phyloP scores from a whole-genome alignment of 1,284 basidiomycete genomes.

The Neotropicomus parvogracilis region DNA sequence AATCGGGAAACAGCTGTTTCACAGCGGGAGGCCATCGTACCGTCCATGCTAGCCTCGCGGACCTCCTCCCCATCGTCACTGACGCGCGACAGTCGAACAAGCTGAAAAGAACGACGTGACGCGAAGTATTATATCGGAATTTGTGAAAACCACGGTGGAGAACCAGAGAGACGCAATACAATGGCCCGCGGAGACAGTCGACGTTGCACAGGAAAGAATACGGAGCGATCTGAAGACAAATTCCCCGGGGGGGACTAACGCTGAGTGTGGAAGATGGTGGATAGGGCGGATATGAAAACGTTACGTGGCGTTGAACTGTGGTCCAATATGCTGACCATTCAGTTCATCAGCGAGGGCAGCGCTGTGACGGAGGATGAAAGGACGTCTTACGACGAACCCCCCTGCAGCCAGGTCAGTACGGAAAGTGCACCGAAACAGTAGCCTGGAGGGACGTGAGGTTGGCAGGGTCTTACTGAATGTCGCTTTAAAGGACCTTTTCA shows the following conservation, averaged over 20 bases:
- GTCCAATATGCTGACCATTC: conserved; percentile 50
- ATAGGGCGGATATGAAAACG: conserved; percentile 50
- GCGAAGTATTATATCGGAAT: no score
- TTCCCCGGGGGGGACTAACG: conserved; percentile 67
- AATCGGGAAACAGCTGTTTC: conserved; percentile 70
- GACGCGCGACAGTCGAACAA: conserved; percentile 44
- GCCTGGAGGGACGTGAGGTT: conserved; percentile 31
- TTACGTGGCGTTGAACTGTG: conserved; percentile 53
- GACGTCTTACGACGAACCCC: conserved; percentile 42
- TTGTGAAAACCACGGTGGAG: conserved; percentile 54
- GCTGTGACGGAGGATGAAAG: conserved; percentile 43
- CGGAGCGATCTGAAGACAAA: conserved; percentile 54
- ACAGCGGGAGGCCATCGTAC: conserved; percentile 65
- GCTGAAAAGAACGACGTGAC: conserved; percentile 52
- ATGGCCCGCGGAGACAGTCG: conserved; percentile 52
- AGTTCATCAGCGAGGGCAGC: conserved; percentile 39
- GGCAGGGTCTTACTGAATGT: conserved; percentile 11
- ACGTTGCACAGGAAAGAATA: conserved; percentile 67
- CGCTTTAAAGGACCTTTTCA: conserved; percentile 15
- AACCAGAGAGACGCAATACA: conserved; percentile 50
- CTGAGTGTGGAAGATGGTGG: conserved; percentile 59
- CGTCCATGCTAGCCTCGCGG: conserved; percentile 53
- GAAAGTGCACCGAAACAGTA: conserved; percentile 59
- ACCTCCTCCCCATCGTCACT: conserved; percentile 53
- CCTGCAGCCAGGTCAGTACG: conserved; percentile 40